A percentile compares a stretch with the other conserved stretches of the same genome.
phyloP scores from a whole-genome alignment of 345 rosid genomes.

The Eucalyptus camaldulensis region DNA sequence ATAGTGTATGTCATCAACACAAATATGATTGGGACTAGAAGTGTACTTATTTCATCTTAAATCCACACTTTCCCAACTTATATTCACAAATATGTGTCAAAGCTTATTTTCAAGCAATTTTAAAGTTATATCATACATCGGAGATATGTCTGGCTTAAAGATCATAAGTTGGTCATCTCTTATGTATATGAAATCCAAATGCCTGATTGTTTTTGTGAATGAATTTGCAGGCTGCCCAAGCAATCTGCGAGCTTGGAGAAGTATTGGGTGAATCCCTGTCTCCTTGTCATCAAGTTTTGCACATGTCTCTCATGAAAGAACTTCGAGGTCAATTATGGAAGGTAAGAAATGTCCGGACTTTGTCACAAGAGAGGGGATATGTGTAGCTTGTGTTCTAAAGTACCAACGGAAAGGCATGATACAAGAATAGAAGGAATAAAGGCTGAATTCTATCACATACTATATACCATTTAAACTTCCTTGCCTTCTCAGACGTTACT shows the following conservation, averaged over 20 bases:
- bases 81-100: too few species aligned
- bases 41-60: too few species aligned
- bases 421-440: not conserved
- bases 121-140: too few species aligned
- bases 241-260: conserved; percentile 65
- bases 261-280: conserved; percentile 79
- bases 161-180: not conserved
- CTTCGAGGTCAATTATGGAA: conserved; percentile 90
- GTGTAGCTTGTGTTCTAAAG: not conserved
- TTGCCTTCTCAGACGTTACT: not conserved
- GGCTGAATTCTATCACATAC: not conserved
- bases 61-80: too few species aligned
- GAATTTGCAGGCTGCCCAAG: conserved; percentile 59
- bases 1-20: too few species aligned
- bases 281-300: conserved; percentile 36
- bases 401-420: not conserved
- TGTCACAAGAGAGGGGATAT: not conserved
- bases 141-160: too few species aligned
- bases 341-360: conserved; percentile 17
- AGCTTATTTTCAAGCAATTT: too few species aligned
- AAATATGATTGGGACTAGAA: too few species aligned
- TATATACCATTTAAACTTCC: not conserved
- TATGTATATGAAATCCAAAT: not conserved
- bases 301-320: conserved; percentile 57
- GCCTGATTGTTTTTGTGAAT: not conserved